These are phyloP conservation scores for Wickerhamomyces tratensis DNA, from an alignment of 805 yeast genomes.

Conservation along the genomic window DNA sequence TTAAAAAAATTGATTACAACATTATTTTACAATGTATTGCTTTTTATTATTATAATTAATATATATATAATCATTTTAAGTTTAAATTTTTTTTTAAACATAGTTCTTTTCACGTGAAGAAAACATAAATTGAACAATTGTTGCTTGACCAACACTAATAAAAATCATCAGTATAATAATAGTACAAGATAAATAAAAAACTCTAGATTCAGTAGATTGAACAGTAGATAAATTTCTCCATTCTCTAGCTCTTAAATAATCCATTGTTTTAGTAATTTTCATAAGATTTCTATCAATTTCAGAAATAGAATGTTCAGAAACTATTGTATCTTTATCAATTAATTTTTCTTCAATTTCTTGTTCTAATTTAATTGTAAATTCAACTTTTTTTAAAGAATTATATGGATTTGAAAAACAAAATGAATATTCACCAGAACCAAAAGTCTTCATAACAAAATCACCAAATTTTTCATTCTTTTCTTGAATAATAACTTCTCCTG, in stretches of 20 bases:
- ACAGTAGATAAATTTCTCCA: slow-evolving; percentile 94
- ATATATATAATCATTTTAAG: neutral
- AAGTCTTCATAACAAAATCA: slow-evolving; percentile 49
- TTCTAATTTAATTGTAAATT: slow-evolving; percentile 47
- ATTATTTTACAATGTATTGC: too few species aligned
- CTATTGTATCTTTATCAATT: slow-evolving; percentile 37
- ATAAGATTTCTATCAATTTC: slow-evolving; percentile 51
- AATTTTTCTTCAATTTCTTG: slow-evolving; percentile 22
- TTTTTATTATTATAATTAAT: neutral
- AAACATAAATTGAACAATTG: slow-evolving; percentile 78
- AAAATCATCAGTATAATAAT: slow-evolving; percentile 69
- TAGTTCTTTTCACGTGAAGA: slow-evolving; percentile 34
- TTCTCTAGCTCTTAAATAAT: slow-evolving; percentile 91
- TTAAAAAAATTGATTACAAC: too few species aligned
- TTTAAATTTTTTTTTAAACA: slow-evolving; percentile 17
- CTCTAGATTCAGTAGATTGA: slow-evolving; percentile 65
- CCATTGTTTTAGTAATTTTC: slow-evolving; percentile 52
- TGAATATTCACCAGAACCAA: slow-evolving; percentile 50
- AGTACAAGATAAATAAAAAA: slow-evolving; percentile 64
- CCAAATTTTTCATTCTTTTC: slow-evolving; percentile 56
- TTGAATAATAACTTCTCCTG: slow-evolving; percentile 33
- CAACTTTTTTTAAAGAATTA: slow-evolving; percentile 57
- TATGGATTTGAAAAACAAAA: slow-evolving; percentile 59
- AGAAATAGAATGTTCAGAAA: slow-evolving; percentile 43
- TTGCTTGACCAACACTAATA: slow-evolving; percentile 67